Conservation (phyloP, 345 rosid genomes). For the Camelina hispida region DNA sequence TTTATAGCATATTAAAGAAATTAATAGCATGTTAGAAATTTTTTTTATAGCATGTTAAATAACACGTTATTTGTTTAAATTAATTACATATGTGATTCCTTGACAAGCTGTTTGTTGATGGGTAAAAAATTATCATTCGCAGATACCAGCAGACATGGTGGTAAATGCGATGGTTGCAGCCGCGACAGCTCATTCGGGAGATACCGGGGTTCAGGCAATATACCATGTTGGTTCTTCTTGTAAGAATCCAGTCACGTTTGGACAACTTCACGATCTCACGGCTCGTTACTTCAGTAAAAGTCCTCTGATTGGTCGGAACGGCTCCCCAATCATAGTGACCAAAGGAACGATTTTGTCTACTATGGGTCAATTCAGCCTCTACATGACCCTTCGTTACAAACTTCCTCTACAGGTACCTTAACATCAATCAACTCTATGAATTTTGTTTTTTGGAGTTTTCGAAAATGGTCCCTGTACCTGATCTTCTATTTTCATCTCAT, state of each 20-base stretch:
- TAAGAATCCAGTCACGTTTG: constrained; percentile 58
- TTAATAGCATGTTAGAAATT: too few species aligned
- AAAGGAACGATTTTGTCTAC: constrained; percentile 51
- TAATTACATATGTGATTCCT: not conserved
- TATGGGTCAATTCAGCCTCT: constrained; percentile 75
- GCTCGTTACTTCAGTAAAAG: constrained; percentile 60
- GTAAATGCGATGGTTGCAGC: constrained; percentile 42
- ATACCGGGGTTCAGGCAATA: constrained; percentile 44
- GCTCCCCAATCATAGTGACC: constrained; percentile 69
- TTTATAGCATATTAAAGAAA: not conserved
- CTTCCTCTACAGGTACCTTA: constrained; percentile 61
- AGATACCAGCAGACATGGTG: constrained; percentile 51
- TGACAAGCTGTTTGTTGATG: constrained; percentile 16
- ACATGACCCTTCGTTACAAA: constrained; percentile 72
- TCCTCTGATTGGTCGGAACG: constrained; percentile 82
- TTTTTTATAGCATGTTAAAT: not conserved
- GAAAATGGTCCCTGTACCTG: not conserved
- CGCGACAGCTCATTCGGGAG: constrained; percentile 37
- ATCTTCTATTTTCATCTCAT: not conserved
- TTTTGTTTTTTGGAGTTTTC: not conserved
- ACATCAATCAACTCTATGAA: constrained; percentile 1
- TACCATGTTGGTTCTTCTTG: constrained; percentile 84
- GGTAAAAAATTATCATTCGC: not conserved
- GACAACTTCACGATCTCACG: constrained; percentile 55
- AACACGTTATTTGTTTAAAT: constrained; percentile 16